These are phyloP conservation scores for Penicillium cosmopolitanum DNA, from an alignment of 495 filamentous ascomycete genomes.

Conservation along the genomic window DNA sequence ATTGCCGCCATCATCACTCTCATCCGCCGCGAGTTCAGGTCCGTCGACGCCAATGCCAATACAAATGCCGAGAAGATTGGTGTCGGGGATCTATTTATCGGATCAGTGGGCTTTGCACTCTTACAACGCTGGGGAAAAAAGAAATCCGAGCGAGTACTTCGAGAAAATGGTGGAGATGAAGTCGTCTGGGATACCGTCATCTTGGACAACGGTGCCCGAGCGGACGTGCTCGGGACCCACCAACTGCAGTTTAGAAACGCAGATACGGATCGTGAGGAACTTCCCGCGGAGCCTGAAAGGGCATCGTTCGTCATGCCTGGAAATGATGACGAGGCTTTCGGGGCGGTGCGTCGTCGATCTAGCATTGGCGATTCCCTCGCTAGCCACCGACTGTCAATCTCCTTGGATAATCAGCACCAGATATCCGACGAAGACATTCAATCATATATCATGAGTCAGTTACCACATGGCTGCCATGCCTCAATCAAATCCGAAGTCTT, in stretches of 20 bases:
- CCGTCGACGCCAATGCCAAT: conserved; percentile 61
- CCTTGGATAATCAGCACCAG: conserved; percentile 37
- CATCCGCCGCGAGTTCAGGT: conserved; percentile 71
- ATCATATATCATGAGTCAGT: conserved; percentile 49
- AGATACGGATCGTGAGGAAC: conserved; percentile 17
- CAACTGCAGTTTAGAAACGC: conserved; percentile 31
- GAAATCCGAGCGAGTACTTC: conserved; percentile 58
- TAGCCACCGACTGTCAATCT: conserved; percentile 32
- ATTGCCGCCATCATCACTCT: conserved; percentile 78
- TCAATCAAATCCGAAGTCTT: conserved; percentile 67
- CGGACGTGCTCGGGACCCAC: conserved; percentile 58
- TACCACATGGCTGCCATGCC: conserved; percentile 52
- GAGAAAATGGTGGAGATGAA: conserved; percentile 59
- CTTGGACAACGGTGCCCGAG: conserved; percentile 62
- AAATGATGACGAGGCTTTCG: conserved; percentile 45
- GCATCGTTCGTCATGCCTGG: conserved; percentile 46
- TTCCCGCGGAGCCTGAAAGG: conserved; percentile 21
- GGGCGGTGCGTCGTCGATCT: conserved; percentile 50
- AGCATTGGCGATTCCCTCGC: conserved; percentile 27
- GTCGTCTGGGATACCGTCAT: conserved; percentile 82
- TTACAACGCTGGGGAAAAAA: conserved; percentile 69
- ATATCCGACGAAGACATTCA: conserved; percentile 50
- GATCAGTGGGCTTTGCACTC: conserved; percentile 70
- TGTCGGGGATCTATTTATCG: conserved; percentile 67
- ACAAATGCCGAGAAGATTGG: conserved; percentile 63